These are phyloP conservation scores for Colletotrichum sp. DNA, from an alignment of 2,329 filamentous ascomycete genomes.

Conservation along the genomic window DNA sequence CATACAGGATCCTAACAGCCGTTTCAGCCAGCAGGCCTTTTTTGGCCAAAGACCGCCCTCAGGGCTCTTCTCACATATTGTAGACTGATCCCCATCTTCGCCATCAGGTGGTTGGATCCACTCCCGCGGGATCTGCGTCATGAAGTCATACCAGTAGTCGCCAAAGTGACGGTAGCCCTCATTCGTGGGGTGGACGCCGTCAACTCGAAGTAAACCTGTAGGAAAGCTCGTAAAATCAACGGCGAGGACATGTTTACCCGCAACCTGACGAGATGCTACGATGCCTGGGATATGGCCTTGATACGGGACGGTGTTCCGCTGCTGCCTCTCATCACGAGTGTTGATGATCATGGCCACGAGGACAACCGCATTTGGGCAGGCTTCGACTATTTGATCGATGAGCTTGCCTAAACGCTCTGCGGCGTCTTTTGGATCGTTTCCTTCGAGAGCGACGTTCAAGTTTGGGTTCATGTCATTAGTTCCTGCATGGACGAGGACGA, in stretches of 20 bases:
- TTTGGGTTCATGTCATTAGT: slow-evolving; percentile 43
- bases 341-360: slow-evolving; percentile 39
- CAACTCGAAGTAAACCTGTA: slow-evolving; percentile 22
- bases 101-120: slow-evolving; percentile 37
- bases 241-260: slow-evolving; percentile 33
- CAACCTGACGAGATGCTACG: slow-evolving; percentile 28
- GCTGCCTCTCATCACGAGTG: slow-evolving; percentile 30
- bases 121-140: slow-evolving; percentile 35
- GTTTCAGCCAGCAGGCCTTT: not conserved
- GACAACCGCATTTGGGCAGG: slow-evolving; percentile 36
- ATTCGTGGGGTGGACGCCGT: slow-evolving; percentile 36
- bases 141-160: slow-evolving; percentile 41
- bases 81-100: not conserved
- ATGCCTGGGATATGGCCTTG: slow-evolving; percentile 32
- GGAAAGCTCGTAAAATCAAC: slow-evolving; percentile 36
- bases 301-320: slow-evolving; percentile 28
- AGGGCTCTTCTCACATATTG: no score
- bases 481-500: slow-evolving; percentile 40
- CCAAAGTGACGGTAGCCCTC: slow-evolving; percentile 37
- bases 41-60: no score
- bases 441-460: slow-evolving; percentile 30
- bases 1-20: not conserved
- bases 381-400: slow-evolving; percentile 33
- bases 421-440: slow-evolving; percentile 32
- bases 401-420: slow-evolving; percentile 33